These are phyloP conservation scores for Coix lacrymajobi DNA, from an alignment of 176 grass and related monocot species.

Conservation along the genomic window DNA sequence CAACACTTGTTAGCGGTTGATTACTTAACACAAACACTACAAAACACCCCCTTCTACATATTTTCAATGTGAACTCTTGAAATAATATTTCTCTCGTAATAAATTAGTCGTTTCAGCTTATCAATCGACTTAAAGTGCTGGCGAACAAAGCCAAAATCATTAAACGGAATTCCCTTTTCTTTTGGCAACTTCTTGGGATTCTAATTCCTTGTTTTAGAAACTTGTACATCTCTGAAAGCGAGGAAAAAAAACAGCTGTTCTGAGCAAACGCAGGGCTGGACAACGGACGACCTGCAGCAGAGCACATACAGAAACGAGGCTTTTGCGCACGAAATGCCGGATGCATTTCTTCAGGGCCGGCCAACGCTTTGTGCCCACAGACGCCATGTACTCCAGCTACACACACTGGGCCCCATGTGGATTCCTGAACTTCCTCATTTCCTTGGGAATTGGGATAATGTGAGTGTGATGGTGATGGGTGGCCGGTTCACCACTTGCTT, in stretches of 20 bases:
- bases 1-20: too few relatives aligned
- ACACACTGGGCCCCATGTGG: not conserved
- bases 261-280: not conserved
- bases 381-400: not conserved
- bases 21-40: too few relatives aligned
- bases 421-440: not conserved
- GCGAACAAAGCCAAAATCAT: too few relatives aligned
- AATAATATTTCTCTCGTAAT: too few relatives aligned
- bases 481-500: not conserved
- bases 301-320: not conserved
- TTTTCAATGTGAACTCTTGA: not conserved
- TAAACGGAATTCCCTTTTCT: not conserved
- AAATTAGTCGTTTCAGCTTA: too few relatives aligned
- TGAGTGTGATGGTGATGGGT: not conserved
- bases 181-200: not conserved
- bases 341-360: not conserved
- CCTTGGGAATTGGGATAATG: not conserved
- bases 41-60: not conserved
- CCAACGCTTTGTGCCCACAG: not conserved
- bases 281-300: not conserved
- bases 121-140: too few relatives aligned
- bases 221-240: not conserved
- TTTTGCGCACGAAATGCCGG: not conserved
- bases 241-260: not conserved
- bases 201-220: not conserved